phyloP scores from a whole-genome alignment of 495 filamentous ascomycete species.

The Penicillium arizonense region DNA sequence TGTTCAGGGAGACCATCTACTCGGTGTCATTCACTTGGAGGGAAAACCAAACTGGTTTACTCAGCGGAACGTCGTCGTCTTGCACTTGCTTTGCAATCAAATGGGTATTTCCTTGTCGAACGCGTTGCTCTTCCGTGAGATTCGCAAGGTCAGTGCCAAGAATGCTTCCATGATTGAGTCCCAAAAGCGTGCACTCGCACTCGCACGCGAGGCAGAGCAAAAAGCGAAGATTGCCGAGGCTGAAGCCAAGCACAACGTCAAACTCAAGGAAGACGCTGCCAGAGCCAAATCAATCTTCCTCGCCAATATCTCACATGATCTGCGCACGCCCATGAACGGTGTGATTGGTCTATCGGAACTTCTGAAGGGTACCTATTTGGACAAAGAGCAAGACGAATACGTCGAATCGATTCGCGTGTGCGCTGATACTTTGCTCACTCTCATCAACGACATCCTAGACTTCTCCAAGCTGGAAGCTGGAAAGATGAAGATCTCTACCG shows the following conservation, averaged over 20 bases:
- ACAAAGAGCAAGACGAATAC: slow-evolving; percentile 82
- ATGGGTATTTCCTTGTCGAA: slow-evolving; percentile 88
- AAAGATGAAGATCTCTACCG: slow-evolving; percentile 90
- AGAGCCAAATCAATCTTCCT: slow-evolving; percentile 91
- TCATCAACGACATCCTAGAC: slow-evolving; percentile 94
- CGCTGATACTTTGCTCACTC: slow-evolving; percentile 83
- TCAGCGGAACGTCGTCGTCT: slow-evolving; percentile 79
- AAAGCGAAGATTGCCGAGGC: slow-evolving; percentile 82
- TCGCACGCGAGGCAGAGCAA: slow-evolving; percentile 75
- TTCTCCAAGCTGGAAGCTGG: slow-evolving; percentile 93
- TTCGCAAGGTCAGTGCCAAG: slow-evolving; percentile 74
- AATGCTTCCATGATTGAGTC: slow-evolving; percentile 86
- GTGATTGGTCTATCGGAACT: slow-evolving; percentile 90
- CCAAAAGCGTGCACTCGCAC: slow-evolving; percentile 76
- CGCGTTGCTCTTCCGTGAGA: slow-evolving; percentile 76
- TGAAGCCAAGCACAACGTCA: slow-evolving; percentile 81
- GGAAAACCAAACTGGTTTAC: slow-evolving; percentile 84
- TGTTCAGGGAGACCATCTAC: slow-evolving; percentile 70
- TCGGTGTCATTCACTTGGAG: slow-evolving; percentile 84
- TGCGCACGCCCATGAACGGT: slow-evolving; percentile 83
- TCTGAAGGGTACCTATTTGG: slow-evolving; percentile 72
- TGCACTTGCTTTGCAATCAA: slow-evolving; percentile 85
- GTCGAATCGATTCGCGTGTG: slow-evolving; percentile 91
- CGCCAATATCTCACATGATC: slow-evolving; percentile 86
- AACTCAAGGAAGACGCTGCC: slow-evolving; percentile 86